These are phyloP conservation scores for Aureobasidium namibiae DNA, from an alignment of 2,329 filamentous ascomycete species.

Conservation along the genomic window DNA sequence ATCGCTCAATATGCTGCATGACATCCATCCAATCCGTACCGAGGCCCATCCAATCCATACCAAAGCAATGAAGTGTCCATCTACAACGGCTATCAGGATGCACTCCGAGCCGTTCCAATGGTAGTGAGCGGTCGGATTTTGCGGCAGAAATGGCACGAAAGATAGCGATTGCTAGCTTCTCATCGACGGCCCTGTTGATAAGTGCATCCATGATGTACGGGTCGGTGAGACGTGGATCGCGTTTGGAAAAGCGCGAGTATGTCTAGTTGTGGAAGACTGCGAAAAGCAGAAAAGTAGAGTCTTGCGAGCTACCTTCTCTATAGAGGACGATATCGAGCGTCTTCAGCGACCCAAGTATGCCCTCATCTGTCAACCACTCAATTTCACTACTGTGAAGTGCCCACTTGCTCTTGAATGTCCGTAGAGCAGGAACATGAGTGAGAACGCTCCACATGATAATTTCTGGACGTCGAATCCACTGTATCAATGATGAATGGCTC, in stretches of 20 bases:
- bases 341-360: background rate
- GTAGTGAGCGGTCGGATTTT: background rate
- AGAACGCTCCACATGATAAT: background rate
- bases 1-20: background rate
- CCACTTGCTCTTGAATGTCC: background rate
- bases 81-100: background rate
- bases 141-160: background rate
- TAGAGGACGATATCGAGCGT: background rate
- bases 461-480: background rate
- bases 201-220: background rate
- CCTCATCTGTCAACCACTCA: background rate
- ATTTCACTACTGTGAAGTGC: background rate
- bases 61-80: background rate
- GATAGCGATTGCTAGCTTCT: background rate
- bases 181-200: background rate
- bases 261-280: background rate
- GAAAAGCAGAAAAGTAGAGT: background rate
- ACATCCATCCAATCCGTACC: background rate
- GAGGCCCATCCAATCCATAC: no score
- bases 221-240: background rate
- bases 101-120: background rate
- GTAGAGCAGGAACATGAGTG: background rate
- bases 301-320: no score
- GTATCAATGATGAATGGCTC: background rate
- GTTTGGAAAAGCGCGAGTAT: background rate